Percentiles rank a stretch among this genome's conserved stretches.
Evolutionary conservation across 805 yeast species (phyloP).

Genomic region (Ascoidea tarda): DNA sequence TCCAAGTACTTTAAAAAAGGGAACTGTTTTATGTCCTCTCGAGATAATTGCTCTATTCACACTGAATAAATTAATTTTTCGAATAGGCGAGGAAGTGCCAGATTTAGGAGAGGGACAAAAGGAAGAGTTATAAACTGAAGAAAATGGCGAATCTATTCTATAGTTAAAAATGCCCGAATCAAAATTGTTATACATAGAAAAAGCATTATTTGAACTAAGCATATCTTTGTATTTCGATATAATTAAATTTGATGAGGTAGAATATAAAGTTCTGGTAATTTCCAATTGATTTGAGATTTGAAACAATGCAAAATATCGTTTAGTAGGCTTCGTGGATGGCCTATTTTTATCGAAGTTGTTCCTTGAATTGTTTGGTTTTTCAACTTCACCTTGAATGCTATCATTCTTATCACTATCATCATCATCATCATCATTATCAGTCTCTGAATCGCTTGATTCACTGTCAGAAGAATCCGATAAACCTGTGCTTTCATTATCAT

Average conservation of each 20-base stretch:
- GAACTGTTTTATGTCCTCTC: too few relatives aligned
- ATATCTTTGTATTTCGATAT: conserved; percentile 1
- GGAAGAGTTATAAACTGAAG: too few relatives aligned
- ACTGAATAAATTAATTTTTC: too few relatives aligned
- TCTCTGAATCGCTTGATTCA: background rate
- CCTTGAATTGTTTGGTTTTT: background rate
- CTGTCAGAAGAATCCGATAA: background rate
- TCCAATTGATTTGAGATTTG: background rate
- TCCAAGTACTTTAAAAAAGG: too few relatives aligned
- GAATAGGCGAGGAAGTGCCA: too few relatives aligned
- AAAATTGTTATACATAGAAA: background rate
- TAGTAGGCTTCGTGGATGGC: background rate
- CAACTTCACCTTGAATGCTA: too few relatives aligned
- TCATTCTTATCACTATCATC: background rate
- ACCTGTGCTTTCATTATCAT: too few relatives aligned
- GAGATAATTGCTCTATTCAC: too few relatives aligned
- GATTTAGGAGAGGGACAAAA: too few relatives aligned
- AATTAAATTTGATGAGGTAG: background rate
- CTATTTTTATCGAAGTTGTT: background rate
- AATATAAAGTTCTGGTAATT: conserved; percentile 1
- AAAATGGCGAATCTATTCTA: too few relatives aligned
- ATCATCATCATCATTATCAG: background rate
- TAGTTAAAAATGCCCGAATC: background rate
- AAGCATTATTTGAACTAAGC: background rate
- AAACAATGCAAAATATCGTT: background rate